phyloP scores from a whole-genome alignment of 495 filamentous ascomycete species.

The Penicillium desertorum region DNA sequence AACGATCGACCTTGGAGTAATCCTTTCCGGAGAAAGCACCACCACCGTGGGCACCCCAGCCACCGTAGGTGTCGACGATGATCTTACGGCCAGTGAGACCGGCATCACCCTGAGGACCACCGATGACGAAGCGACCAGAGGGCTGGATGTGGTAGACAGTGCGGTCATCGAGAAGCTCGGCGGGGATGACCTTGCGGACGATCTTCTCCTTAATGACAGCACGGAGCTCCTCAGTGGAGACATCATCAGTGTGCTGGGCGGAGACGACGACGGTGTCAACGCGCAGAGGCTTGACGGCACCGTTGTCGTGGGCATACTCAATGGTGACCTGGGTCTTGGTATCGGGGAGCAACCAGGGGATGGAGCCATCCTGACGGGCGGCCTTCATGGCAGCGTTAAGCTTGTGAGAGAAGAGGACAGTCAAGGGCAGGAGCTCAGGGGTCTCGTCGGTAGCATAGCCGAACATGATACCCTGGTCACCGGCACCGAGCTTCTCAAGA shows the following conservation, averaged over 20 bases:
- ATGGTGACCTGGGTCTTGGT: conserved; percentile 99
- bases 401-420: conserved; percentile 89
- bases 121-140: conserved; percentile 97
- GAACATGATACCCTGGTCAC: conserved; percentile 99
- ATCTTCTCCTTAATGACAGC: conserved; percentile 98
- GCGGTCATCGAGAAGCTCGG: conserved; percentile 84
- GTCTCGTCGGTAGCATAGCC: conserved; percentile 99
- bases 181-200: conserved; percentile 88
- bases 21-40: conserved; percentile 99
- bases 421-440: conserved; percentile 92
- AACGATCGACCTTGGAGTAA: conserved; percentile 99
- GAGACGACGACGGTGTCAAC: conserved; percentile 97
- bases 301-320: conserved; percentile 95
- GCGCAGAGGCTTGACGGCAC: conserved; percentile 85
- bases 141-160: conserved; percentile 98
- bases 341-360: conserved; percentile 95
- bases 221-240: conserved; percentile 89
- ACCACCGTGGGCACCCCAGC: conserved; percentile 99
- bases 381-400: conserved; percentile 90
- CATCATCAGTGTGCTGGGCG: conserved; percentile 86
- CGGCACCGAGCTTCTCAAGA: conserved; percentile 95
- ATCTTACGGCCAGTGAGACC: conserved; percentile 99
- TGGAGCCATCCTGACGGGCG: conserved; percentile 78
- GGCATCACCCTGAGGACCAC: conserved; percentile 97
- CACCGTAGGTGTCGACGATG: conserved; percentile 99